Conservation (phyloP, 1,139 yeast genomes). For the Lodderomyces orthopsilosis region DNA sequence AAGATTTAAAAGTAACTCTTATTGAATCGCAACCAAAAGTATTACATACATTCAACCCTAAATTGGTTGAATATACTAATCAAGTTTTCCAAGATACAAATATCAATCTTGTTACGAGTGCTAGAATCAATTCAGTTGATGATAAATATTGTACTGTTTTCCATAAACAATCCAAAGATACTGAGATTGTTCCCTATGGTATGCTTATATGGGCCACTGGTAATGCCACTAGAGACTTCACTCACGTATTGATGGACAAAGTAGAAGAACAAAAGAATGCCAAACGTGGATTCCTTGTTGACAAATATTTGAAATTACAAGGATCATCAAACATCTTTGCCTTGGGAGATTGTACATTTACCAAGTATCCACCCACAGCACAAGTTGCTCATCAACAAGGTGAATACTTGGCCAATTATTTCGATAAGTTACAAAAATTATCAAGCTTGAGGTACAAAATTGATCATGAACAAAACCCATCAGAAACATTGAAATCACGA, state of each 20-base stretch:
- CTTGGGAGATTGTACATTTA: conserved; percentile 88
- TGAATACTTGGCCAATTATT: conserved; percentile 67
- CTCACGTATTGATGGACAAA: conserved; percentile 60
- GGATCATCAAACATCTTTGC: conserved; percentile 85
- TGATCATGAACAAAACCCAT: conserved; percentile 26
- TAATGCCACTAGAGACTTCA: conserved; percentile 79
- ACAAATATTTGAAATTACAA: conserved; percentile 75
- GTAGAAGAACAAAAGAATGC: conserved; percentile 81
- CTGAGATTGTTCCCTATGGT: conserved; percentile 74
- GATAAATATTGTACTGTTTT: conserved; percentile 65
- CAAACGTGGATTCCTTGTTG: conserved; percentile 82
- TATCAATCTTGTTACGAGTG: conserved; percentile 72
- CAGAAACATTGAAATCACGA: conserved; percentile 37
- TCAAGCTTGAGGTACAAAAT: conserved; percentile 52
- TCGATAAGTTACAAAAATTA: conserved; percentile 66
- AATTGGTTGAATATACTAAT: conserved; percentile 79
- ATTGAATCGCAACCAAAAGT: conserved; percentile 91
- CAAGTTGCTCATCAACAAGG: conserved; percentile 97
- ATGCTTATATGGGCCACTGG: conserved; percentile 96
- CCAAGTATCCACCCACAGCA: conserved; percentile 91
- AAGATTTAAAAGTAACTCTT: conserved; percentile 75
- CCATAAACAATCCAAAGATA: conserved; percentile 50
- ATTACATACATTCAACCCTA: conserved; percentile 80
- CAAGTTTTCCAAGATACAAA: conserved; percentile 74
- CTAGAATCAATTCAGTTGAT: conserved; percentile 83